Conservation (phyloP, 352 stramenopile genomes). For the Peronospora destructor region DNA sequence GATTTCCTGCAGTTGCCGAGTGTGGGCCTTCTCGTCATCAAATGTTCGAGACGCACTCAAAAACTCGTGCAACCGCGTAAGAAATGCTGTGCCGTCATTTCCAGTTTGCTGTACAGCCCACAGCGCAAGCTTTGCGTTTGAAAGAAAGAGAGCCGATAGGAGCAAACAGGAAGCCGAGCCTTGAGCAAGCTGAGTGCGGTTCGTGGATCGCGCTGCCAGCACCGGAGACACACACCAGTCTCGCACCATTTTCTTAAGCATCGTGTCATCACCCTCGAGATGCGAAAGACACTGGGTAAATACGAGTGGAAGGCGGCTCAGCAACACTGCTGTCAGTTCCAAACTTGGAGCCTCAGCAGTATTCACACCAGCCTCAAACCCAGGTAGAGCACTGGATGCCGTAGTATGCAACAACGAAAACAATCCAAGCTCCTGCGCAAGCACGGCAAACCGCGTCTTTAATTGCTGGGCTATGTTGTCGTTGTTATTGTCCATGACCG, state of each 20-base stretch:
- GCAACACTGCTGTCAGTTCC: constrained; percentile 37
- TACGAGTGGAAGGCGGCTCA: constrained; percentile 69
- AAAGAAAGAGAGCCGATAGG: constrained; percentile 71
- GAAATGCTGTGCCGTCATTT: constrained; percentile 53
- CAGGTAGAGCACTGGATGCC: constrained; percentile 42
- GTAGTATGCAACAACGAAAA: constrained; percentile 66
- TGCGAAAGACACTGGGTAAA: constrained; percentile 82
- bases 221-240: constrained; percentile 70
- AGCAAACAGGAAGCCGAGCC: constrained; percentile 61
- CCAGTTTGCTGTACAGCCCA: constrained; percentile 61
- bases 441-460: constrained; percentile 42
- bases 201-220: constrained; percentile 31
- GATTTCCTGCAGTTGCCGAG: constrained; percentile 59
- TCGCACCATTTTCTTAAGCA: constrained; percentile 58
- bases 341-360: constrained; percentile 9
- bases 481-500: constrained; percentile 12
- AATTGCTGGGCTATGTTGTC: constrained; percentile 20
- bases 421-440: constrained; percentile 66
- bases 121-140: constrained; percentile 75
- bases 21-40: constrained; percentile 36
- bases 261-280: constrained; percentile 56
- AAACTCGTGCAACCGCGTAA: constrained; percentile 49
- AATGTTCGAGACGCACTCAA: constrained; percentile 47
- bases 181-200: constrained; percentile 43
- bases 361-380: constrained; percentile 5